Percentiles rank a stretch among this genome's conserved stretches.
These are phyloP conservation scores for Penicillium pulvis DNA, from an alignment of 495 filamentous ascomycete species.

Conservation along the genomic window DNA sequence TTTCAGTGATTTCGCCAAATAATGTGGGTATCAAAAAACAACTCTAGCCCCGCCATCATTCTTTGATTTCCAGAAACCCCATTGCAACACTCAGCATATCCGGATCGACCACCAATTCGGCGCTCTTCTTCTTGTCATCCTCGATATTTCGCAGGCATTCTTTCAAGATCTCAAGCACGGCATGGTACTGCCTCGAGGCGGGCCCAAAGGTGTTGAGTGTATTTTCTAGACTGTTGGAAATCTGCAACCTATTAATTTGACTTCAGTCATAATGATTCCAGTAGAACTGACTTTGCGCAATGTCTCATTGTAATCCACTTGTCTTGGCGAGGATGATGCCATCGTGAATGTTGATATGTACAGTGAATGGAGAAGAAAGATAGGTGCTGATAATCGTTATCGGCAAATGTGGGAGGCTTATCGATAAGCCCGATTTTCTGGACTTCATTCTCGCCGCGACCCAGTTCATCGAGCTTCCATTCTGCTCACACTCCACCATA, in stretches of 20 bases:
- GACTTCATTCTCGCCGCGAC: slow-evolving; percentile 9
- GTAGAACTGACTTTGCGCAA: slow-evolving; percentile 32
- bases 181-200: slow-evolving; percentile 42
- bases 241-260: slow-evolving; percentile 24
- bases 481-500: not conserved
- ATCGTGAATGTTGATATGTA: slow-evolving; percentile 6
- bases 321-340: slow-evolving; percentile 1
- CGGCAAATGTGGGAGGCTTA: slow-evolving; percentile 14
- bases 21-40: not conserved
- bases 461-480: not conserved
- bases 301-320: slow-evolving; percentile 33
- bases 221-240: slow-evolving; percentile 46
- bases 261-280: not conserved
- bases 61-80: slow-evolving; percentile 41
- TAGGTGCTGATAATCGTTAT: not conserved
- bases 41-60: not conserved
- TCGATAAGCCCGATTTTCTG: slow-evolving; percentile 26
- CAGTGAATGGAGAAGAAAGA: not conserved
- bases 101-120: slow-evolving; percentile 26
- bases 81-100: slow-evolving; percentile 41
- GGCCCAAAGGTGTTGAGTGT: slow-evolving; percentile 44
- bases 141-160: slow-evolving; percentile 40
- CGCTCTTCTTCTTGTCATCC: slow-evolving; percentile 10
- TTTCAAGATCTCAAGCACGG: slow-evolving; percentile 39
- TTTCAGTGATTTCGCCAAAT: not conserved